Percentiles rank a stretch among this genome's conserved stretches.
Conservation (phyloP, 1,139 yeast species). For the Yamadazyma diospyri region DNA sequence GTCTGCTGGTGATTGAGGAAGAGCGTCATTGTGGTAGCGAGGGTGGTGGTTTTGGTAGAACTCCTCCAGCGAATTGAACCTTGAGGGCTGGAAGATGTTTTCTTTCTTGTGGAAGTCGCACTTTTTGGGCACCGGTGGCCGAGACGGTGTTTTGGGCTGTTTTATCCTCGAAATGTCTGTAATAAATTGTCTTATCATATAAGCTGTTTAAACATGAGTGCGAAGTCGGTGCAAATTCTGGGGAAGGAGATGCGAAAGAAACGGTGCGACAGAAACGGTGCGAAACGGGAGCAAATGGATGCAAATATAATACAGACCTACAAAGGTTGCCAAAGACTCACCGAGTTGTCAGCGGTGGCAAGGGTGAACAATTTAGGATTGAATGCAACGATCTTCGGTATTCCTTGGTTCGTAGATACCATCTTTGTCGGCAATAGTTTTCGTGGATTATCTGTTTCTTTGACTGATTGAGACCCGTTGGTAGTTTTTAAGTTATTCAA, state of each 20-base stretch:
- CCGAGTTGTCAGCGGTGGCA: slow-evolving; percentile 74
- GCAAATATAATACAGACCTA: not conserved
- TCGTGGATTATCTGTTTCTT: slow-evolving; percentile 19
- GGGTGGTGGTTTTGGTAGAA: slow-evolving; percentile 12
- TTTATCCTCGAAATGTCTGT: slow-evolving; percentile 7
- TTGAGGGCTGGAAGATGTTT: slow-evolving; percentile 4
- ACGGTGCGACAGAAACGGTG: no score
- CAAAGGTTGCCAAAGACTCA: slow-evolving; percentile 38
- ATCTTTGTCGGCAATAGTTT: slow-evolving; percentile 23
- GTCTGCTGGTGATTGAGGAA: slow-evolving; percentile 31
- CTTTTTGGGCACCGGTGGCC: not conserved
- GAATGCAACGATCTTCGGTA: slow-evolving; percentile 65
- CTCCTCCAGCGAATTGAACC: slow-evolving; percentile 5
- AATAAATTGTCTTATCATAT: slow-evolving; percentile 6
- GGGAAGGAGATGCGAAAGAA: no score
- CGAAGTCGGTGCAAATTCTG: no score
- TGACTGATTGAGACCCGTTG: slow-evolving; percentile 19
- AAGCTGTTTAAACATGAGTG: no score
- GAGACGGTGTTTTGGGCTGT: slow-evolving; percentile 3
- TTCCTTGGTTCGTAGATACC: slow-evolving; percentile 25
- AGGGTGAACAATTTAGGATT: slow-evolving; percentile 76
- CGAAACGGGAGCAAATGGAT: not conserved
- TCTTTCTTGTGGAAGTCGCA: not conserved
- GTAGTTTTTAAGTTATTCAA: slow-evolving; percentile 34
- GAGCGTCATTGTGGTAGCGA: slow-evolving; percentile 8